phyloP scores from a whole-genome alignment of 495 filamentous ascomycete species.

The Entonaema liquescens region DNA sequence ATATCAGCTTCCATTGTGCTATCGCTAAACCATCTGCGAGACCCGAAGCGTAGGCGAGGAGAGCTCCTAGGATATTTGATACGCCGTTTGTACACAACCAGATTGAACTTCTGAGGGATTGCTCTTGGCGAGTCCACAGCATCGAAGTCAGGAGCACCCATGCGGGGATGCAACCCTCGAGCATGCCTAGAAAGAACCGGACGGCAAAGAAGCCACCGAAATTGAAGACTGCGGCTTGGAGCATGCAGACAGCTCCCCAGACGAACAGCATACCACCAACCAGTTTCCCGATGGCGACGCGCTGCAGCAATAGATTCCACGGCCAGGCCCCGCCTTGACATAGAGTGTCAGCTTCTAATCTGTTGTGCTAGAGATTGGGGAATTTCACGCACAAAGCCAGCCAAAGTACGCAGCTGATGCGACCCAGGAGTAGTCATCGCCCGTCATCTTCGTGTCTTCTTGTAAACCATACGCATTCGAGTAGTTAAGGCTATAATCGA shows the following conservation, averaged over 20 bases:
- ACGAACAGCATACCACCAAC: conserved; percentile 46
- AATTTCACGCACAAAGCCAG: conserved; percentile 40
- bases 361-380: not conserved
- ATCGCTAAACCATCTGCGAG: conserved; percentile 31
- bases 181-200: conserved; percentile 50
- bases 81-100: conserved; percentile 42
- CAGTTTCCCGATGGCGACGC: conserved; percentile 45
- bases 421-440: conserved; percentile 49
- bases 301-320: conserved; percentile 47
- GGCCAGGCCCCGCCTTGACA: conserved; percentile 43
- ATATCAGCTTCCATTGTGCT: conserved; percentile 43
- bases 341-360: conserved; percentile 2
- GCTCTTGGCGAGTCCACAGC: conserved; percentile 42
- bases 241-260: conserved; percentile 48
- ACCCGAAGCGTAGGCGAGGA: conserved; percentile 39
- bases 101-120: conserved; percentile 37
- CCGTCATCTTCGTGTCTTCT: conserved; percentile 44
- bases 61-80: conserved; percentile 34
- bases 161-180: conserved; percentile 48
- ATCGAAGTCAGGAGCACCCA: conserved; percentile 46
- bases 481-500: conserved; percentile 35
- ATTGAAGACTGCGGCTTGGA: conserved; percentile 43
- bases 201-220: conserved; percentile 45
- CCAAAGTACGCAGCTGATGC: conserved; percentile 47
- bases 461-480: conserved; percentile 47